phyloP scores from a whole-genome alignment of 2,329 filamentous ascomycete species.

The Chaetomium strumarium region DNA sequence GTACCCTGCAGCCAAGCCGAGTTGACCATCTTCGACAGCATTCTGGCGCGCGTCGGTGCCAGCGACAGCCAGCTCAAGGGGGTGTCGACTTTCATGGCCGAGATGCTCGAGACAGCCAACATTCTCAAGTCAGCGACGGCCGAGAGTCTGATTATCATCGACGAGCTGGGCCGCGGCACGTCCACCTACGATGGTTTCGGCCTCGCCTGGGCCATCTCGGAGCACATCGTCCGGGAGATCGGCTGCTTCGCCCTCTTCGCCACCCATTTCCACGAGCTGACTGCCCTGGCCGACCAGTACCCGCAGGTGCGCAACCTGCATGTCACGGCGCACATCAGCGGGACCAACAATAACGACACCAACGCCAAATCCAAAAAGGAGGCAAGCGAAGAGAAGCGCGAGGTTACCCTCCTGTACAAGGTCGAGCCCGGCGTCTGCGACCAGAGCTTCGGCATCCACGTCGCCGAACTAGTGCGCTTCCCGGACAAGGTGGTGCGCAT shows the following conservation, averaged over 20 bases:
- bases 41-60: slow-evolving; percentile 90
- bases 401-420: slow-evolving; percentile 95
- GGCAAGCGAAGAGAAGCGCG: slow-evolving; percentile 49
- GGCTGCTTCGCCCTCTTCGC: slow-evolving; percentile 92
- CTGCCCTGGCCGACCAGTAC: slow-evolving; percentile 79
- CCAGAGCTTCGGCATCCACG: slow-evolving; percentile 97
- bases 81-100: slow-evolving; percentile 98
- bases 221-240: slow-evolving; percentile 94
- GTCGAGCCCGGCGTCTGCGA: slow-evolving; percentile 94
- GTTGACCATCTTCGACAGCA: slow-evolving; percentile 92
- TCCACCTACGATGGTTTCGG: slow-evolving; percentile 98
- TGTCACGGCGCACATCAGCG: slow-evolving; percentile 86
- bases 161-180: slow-evolving; percentile 92
- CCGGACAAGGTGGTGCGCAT: slow-evolving; percentile 96
- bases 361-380: slow-evolving; percentile 7
- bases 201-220: slow-evolving; percentile 97
- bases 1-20: slow-evolving; percentile 89
- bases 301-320: slow-evolving; percentile 88
- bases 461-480: slow-evolving; percentile 93
- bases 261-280: slow-evolving; percentile 97
- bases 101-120: slow-evolving; percentile 98
- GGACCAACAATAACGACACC: slow-evolving; percentile 37
- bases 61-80: slow-evolving; percentile 96
- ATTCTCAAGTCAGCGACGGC: slow-evolving; percentile 95
- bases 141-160: slow-evolving; percentile 96